Evolutionary conservation across 75 land plant species (phyloP).

Genomic region (Sequoia sempervirens): DNA sequence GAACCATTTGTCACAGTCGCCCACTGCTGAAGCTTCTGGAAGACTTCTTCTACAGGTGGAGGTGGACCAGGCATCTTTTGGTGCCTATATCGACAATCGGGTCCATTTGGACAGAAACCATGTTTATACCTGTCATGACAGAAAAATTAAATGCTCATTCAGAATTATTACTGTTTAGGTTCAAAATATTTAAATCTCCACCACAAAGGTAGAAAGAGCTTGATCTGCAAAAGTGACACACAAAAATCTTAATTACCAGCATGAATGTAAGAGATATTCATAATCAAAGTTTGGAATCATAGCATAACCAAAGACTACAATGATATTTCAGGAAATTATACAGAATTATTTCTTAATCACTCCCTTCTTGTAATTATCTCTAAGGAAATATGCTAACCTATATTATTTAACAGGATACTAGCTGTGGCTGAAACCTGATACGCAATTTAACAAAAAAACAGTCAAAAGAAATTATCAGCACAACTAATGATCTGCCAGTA

Average conservation of each 20-base stretch:
- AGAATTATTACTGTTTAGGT: neutral
- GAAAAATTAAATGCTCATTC: neutral
- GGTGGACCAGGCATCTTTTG: constrained; percentile 95
- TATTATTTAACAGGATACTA: neutral
- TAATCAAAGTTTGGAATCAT: neutral
- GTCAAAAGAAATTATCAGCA: neutral
- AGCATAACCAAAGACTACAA: neutral
- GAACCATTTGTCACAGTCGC: constrained; percentile 30
- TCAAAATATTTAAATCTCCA: constrained; percentile 3
- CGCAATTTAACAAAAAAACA: neutral
- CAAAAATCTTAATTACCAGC: neutral
- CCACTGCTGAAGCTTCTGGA: constrained; percentile 80
- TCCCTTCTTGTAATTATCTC: neutral
- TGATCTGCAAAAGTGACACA: neutral
- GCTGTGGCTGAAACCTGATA: neutral
- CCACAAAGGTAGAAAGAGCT: constrained; percentile 5
- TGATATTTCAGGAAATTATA: neutral
- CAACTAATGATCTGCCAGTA: neutral
- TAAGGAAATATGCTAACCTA: neutral
- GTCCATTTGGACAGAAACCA: constrained; percentile 98
- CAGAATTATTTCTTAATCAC: neutral
- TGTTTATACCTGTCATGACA: constrained; percentile 72
- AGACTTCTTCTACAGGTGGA: constrained; percentile 81
- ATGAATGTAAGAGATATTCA: neutral
- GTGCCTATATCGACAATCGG: constrained; percentile 96